Base-by-base conservation (phyloP, 2,329 filamentous ascomycete genomes). In the Alternaria alternata region DNA sequence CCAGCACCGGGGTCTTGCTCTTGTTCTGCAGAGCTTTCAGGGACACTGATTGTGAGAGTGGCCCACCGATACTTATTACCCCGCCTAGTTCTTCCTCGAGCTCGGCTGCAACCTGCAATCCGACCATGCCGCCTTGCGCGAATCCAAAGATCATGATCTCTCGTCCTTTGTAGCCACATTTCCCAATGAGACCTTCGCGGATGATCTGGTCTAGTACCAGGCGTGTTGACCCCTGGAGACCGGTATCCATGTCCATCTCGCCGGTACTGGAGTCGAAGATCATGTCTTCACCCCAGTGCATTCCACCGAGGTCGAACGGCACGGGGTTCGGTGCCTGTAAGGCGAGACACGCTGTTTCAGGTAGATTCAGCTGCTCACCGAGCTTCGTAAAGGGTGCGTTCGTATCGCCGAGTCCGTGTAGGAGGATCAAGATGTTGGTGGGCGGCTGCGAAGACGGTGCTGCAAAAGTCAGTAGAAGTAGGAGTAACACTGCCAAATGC, bases 401-500 rank as follows among this genome's bases (percentile, higher is more conserved):
- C 34, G 86, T 88, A 80, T 96, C 93, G 63, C 93, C 93, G 12
- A 96, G 86, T 65, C 93, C 93, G 78, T 96, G 93, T 59, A 96
- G 87, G 52, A 96, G 86, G 73, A 96, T 81, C 63, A 96, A 87
- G 67, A 96, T 84, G 69, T 94, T 90, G 43, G 88, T 91, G 9
- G 90, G 87, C 12, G 86, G 85, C 62, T 90, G 87, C 26, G 75
- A 73, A 32, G 64, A 71, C 14, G 82, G 81, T 72, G 78, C 70
- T 73, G 63, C 7, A 14, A 16, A 30, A 3, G 67, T 77, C 51
- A 77, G 71, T 52, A 7, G 22, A 22, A 4, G 41, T 11, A 12
- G n/a, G 28, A 7, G 32, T 22, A 36, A 32, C 16, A 24, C 32
- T 49, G 38, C 26, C 24, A 7, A 38, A 34, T 14, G n/a, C 18